A percentile compares a stretch with the other conserved stretches of the same genome.
Conservation (phyloP, 805 yeast species). For the Komagataella ulmi region DNA sequence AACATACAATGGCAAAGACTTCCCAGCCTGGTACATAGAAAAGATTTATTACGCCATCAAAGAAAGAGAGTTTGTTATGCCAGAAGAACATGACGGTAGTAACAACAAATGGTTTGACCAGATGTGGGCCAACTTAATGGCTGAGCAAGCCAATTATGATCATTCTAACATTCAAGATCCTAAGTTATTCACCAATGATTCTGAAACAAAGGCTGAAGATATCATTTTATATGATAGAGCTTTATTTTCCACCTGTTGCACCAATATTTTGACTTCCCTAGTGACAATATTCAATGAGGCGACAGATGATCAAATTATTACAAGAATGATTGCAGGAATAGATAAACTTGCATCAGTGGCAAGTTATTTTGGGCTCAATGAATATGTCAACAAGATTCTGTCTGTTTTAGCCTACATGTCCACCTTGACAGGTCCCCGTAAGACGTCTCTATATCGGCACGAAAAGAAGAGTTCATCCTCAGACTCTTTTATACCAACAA, state of each 20-base stretch:
- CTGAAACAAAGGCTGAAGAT: slow-evolving; percentile 4
- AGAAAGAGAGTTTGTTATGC: slow-evolving; percentile 88
- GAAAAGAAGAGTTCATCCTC: slow-evolving; percentile 15
- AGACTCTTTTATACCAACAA: slow-evolving; percentile 28
- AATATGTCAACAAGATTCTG: slow-evolving; percentile 54
- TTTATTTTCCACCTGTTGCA: slow-evolving; percentile 52
- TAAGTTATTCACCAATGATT: neutral
- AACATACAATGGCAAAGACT: slow-evolving; percentile 60
- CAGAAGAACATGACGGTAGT: slow-evolving; percentile 92
- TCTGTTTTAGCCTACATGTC: slow-evolving; percentile 56
- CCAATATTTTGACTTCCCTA: slow-evolving; percentile 56
- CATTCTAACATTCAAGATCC: neutral
- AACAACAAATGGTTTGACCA: slow-evolving; percentile 81
- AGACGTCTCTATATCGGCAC: slow-evolving; percentile 8
- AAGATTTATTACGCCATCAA: slow-evolving; percentile 71
- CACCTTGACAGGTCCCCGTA: slow-evolving; percentile 35
- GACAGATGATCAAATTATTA: slow-evolving; percentile 77
- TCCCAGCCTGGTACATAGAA: slow-evolving; percentile 75
- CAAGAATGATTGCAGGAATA: slow-evolving; percentile 75
- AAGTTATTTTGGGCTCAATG: slow-evolving; percentile 39
- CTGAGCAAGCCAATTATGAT: slow-evolving; percentile 24
- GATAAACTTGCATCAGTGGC: slow-evolving; percentile 80
- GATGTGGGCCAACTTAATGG: slow-evolving; percentile 60
- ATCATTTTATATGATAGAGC: slow-evolving; percentile 53
- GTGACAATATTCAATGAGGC: slow-evolving; percentile 78